phyloP scores from a whole-genome alignment of 139 green algal species.

The Picochlorum sp. region DNA sequence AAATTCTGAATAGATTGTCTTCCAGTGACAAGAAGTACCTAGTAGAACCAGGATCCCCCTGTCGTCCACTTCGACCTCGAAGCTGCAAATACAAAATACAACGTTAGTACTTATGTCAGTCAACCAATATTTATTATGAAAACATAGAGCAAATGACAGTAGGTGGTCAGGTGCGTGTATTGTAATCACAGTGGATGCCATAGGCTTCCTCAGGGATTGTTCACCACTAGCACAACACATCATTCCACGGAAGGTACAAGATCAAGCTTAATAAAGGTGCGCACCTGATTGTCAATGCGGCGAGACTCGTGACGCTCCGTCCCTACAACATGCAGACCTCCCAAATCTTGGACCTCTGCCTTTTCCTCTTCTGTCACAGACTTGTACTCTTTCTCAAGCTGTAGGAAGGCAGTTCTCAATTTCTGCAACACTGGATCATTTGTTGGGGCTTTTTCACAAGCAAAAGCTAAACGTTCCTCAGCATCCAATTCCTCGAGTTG shows the following conservation, averaged over 20 bases:
- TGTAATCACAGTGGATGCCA: conserved; percentile 1
- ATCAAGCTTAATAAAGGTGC: conserved; percentile 5
- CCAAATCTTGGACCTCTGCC: conserved; percentile 53
- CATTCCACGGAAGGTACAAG: not conserved
- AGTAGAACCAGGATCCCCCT: conserved; percentile 88
- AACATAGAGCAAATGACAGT: not conserved
- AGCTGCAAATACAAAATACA: conserved; percentile 5
- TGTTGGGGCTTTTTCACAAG: conserved; percentile 82
- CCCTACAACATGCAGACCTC: conserved; percentile 91
- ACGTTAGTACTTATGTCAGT: not conserved
- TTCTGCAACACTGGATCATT: conserved; percentile 38
- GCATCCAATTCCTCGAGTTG: conserved; percentile 67
- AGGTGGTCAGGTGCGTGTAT: not conserved
- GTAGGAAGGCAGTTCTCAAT: conserved; percentile 21
- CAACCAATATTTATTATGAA: too few relatives aligned
- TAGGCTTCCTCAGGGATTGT: conserved; percentile 7
- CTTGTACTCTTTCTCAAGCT: conserved; percentile 76
- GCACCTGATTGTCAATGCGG: conserved; percentile 95
- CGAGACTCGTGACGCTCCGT: conserved; percentile 93
- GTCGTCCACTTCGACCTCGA: conserved; percentile 26
- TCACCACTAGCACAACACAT: conserved; percentile 4
- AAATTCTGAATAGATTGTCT: conserved; percentile 91
- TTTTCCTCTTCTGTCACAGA: conserved; percentile 80
- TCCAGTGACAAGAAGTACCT: conserved; percentile 91
- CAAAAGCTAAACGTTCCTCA: conserved; percentile 83